A percentile compares a stretch with the other conserved stretches of the same genome.
phyloP scores from a whole-genome alignment of 345 rosid species.

The Euphorbia tirucalli region DNA sequence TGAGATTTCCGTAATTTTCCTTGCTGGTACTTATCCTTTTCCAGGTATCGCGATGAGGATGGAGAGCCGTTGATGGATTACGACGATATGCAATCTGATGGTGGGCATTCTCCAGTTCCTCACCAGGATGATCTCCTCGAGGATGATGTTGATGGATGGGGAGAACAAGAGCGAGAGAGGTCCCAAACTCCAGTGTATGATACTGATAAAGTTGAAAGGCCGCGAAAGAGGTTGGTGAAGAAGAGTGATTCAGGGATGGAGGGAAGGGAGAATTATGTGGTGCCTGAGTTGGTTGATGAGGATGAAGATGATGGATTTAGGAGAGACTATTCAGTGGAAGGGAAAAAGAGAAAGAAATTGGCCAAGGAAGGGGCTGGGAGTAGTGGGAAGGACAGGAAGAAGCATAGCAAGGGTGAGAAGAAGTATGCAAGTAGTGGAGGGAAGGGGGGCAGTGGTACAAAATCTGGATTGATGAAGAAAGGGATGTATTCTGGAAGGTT shows the following conservation, averaged over 20 bases:
- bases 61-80: slow-evolving; percentile 96
- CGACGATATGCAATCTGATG: slow-evolving; percentile 67
- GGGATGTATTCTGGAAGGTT: slow-evolving; percentile 18
- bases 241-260: slow-evolving; percentile 40
- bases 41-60: slow-evolving; percentile 84
- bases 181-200: slow-evolving; percentile 67
- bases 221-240: slow-evolving; percentile 83
- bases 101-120: slow-evolving; percentile 55
- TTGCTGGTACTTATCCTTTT: neutral
- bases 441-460: slow-evolving; percentile 39
- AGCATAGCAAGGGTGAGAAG: slow-evolving; percentile 39
- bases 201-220: slow-evolving; percentile 60
- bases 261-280: slow-evolving; percentile 22
- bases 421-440: slow-evolving; percentile 33
- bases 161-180: slow-evolving; percentile 44
- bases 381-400: slow-evolving; percentile 54
- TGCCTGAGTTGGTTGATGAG: slow-evolving; percentile 57
- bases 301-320: slow-evolving; percentile 42
- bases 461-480: slow-evolving; percentile 33
- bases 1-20: slow-evolving; percentile 1
- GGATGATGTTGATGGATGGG: slow-evolving; percentile 61
- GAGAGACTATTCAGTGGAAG: slow-evolving; percentile 42
- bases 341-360: slow-evolving; percentile 54
- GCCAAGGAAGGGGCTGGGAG: slow-evolving; percentile 31
- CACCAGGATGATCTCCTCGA: slow-evolving; percentile 45